Evolutionary conservation across 2,329 filamentous ascomycete species (phyloP), one percentile per base, ranked within the genome.

Genomic region (Ophiocordyceps camponoti-rufipedis): DNA sequence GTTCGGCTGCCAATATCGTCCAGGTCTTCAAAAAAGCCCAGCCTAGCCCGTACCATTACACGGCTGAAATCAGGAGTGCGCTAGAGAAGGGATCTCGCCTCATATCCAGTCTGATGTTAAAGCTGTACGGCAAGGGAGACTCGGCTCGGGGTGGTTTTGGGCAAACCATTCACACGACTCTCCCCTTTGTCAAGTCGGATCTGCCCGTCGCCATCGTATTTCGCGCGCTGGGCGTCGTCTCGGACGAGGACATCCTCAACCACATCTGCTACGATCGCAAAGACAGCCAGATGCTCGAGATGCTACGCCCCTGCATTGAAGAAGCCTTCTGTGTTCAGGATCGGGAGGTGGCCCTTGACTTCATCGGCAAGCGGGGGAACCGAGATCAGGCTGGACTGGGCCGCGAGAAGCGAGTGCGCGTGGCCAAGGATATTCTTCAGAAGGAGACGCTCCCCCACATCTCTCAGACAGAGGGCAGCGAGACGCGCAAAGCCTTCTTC

Each of bases 11-110:
- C 58, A 98, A 98, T 59, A 98, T 96, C 48, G 91, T 98, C 5
- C 91, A 98, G 65, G 89, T 98, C 28, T 98, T 98, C 76, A 89
- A 94, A 67, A 98, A 98, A 69, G 86, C 89, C 0, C 76, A 81
- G 54, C 86, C 87, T n/a, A 89, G 85, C 52, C 84, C 86, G 10
- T 94, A 86, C 50, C 88, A 87, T 2, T 94, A 91, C 62, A 83
- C 89, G 23, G 93, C 91, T 12, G 91, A 98, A 64, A 95, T 98
- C 55, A 78, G 91, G 65, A 95, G 88, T 63, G 89, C 93, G 2
- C 77, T 96, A 9, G 91, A 98, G 63, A 95, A 94, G 62, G 91
- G 93, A 13, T 95, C 89, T 1, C 77, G 93, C 28, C 75, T 98
- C 44, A 93, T 98, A 54, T 95, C 89, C 14, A 89, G 87, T 42